These are phyloP conservation scores for Mychonastes homosphaera DNA, from an alignment of 139 green algal species.

Conservation along the genomic window DNA sequence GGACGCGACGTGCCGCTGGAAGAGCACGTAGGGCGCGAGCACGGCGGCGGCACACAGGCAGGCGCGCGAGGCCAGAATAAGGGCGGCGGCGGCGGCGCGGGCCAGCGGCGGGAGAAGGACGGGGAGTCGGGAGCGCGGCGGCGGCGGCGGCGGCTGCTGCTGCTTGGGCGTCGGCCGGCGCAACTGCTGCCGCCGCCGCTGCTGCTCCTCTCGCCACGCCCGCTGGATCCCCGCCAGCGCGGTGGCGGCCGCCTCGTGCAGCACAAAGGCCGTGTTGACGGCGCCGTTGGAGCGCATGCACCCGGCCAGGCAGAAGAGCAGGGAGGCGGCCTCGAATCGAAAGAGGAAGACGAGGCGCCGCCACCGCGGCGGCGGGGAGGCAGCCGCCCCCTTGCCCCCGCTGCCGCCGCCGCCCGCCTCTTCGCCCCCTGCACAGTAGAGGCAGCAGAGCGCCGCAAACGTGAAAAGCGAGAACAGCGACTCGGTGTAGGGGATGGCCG, in stretches of 20 bases:
- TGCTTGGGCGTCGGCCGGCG: background rate
- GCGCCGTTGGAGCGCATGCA: background rate
- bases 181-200: background rate
- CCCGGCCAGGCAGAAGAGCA: background rate
- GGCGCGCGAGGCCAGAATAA: too few relatives aligned
- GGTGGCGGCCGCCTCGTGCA: too few relatives aligned
- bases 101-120: too few relatives aligned
- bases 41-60: too few relatives aligned
- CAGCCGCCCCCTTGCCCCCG: too few relatives aligned
- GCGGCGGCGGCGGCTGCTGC: too few relatives aligned
- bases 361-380: slow-evolving; percentile 32
- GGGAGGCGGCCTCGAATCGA: background rate
- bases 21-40: too few relatives aligned
- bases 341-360: slow-evolving; percentile 34
- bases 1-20: too few relatives aligned
- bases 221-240: too few relatives aligned
- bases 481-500: slow-evolving; percentile 76
- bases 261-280: background rate
- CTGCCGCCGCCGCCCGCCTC: slow-evolving; percentile 10
- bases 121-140: too few relatives aligned
- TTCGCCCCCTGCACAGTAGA: slow-evolving; percentile 27
- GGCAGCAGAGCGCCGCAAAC: slow-evolving; percentile 42
- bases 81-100: too few relatives aligned
- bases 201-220: background rate
- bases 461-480: slow-evolving; percentile 52